Conservation (phyloP, 2,329 filamentous ascomycete genomes). For the Biscogniauxia mediterranea region DNA sequence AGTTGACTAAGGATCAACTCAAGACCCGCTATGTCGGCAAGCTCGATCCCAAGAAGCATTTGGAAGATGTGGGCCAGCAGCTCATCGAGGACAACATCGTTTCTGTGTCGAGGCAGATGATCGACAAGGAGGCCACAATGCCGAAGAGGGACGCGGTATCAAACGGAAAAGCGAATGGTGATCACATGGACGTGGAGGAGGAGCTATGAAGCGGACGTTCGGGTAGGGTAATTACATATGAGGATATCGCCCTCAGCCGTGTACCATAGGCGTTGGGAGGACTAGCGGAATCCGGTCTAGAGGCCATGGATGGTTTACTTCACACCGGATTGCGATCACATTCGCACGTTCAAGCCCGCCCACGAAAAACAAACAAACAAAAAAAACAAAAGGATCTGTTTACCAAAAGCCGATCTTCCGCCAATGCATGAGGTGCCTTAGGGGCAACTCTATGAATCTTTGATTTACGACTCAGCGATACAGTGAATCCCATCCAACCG, state of each 20-base stretch:
- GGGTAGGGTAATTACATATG: conserved; percentile 18
- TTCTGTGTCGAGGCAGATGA: conserved; percentile 97
- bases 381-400: not conserved
- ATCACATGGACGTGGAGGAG: conserved; percentile 71
- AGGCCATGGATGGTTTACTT: conserved; percentile 30
- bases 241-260: conserved; percentile 21
- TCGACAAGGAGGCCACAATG: conserved; percentile 96
- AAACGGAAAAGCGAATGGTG: conserved; percentile 52
- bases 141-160: conserved; percentile 63
- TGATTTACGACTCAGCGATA: not conserved
- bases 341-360: not conserved
- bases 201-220: conserved; percentile 31
- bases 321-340: not conserved
- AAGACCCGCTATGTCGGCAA: conserved; percentile 99
- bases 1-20: conserved; percentile 93
- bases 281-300: conserved; percentile 27
- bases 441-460: not conserved
- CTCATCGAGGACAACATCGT: conserved; percentile 99
- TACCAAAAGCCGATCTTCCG: not conserved
- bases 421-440: not conserved
- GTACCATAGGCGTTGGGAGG: conserved; percentile 35
- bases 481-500: not conserved
- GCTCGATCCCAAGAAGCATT: conserved; percentile 98
- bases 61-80: conserved; percentile 93
- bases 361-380: not conserved